A percentile compares a stretch with the other conserved stretches of the same genome.
phyloP scores from a whole-genome alignment of 2,329 filamentous ascomycete species.

The Nothomitra cinnamomea region DNA sequence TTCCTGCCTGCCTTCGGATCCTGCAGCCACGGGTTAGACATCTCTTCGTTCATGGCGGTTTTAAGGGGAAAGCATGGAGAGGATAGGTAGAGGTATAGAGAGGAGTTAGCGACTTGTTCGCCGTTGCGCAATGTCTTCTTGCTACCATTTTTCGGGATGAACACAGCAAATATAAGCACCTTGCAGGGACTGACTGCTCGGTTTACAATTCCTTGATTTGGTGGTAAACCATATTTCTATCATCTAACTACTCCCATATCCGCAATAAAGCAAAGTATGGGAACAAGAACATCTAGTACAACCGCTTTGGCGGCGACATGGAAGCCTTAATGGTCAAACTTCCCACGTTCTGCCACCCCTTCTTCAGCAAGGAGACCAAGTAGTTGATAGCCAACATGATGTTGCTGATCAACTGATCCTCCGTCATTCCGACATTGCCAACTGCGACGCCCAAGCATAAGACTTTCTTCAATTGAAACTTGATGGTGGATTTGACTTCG shows the following conservation, averaged over 20 bases:
- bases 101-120: no score
- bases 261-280: not conserved
- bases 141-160: no score
- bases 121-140: no score
- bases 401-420: conserved; percentile 94
- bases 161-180: no score
- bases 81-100: no score
- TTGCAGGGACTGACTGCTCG: no score
- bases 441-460: conserved; percentile 99
- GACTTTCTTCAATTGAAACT: conserved; percentile 99
- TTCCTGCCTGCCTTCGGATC: no score
- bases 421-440: conserved; percentile 92
- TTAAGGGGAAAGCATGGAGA: no score
- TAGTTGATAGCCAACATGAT: conserved; percentile 99
- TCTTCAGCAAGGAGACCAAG: conserved; percentile 97
- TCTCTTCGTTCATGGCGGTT: no score
- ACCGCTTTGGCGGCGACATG: conserved; percentile 96
- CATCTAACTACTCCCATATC: not conserved
- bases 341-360: conserved; percentile 99
- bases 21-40: no score
- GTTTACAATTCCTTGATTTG: no score
- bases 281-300: conserved; percentile 57
- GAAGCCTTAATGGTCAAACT: conserved; percentile 99
- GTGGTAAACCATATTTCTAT: no score
- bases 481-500: conserved; percentile 99